Evolutionary conservation across 1,284 basidiomycete genomes (phyloP), one percentile per base, ranked within the genome.

Genomic region (Ceratobasidium sp.): DNA sequence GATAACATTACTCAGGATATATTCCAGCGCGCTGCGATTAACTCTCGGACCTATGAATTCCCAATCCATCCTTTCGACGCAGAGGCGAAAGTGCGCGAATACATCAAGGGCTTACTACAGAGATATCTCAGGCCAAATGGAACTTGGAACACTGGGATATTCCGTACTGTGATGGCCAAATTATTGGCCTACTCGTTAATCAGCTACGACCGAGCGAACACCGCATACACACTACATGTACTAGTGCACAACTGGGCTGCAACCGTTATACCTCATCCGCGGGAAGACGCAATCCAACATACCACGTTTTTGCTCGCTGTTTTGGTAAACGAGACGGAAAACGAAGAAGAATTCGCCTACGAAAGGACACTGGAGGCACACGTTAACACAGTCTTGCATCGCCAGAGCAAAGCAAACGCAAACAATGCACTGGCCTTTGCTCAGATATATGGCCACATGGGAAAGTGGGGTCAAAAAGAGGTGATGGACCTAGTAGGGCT

Each of bases 161-260:
- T 73, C 56, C 17, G 15, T 23, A n/a, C 15, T 23, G 17, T 31
- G 5, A 23, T 73, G 6, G 42, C 10, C 28, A 56, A 73, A 31
- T 56, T 73, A 7, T 0, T 73, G 10, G 60, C 67, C 3, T 45
- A 54, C 35, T 69, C 67, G 5, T 23, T 69, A 8, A 35, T 69
- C 33, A 33, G 23, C 35, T 69, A 39, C 35, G 67, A 69, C 37
- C 67, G 53, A 42, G 51, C 37, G 3, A 69, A 56, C 67, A 11
- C 37, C 11, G n/a, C 4, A 15, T 69, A 69, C 45, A 37, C 53
- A 26, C 11, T 69, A 6, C 67, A 69, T 58, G 35, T 51, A 15
- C 49, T 69, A 3, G 53, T 69, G 15, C 67, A 69, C 3, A 37
- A 37, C 49, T 69, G 67, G 67, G 15, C 51, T 13, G 31, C 53